Percentiles rank a stretch among this genome's conserved stretches.
phyloP scores from a whole-genome alignment of 768 basidiomycete genomes.

The Suillus paluster region DNA sequence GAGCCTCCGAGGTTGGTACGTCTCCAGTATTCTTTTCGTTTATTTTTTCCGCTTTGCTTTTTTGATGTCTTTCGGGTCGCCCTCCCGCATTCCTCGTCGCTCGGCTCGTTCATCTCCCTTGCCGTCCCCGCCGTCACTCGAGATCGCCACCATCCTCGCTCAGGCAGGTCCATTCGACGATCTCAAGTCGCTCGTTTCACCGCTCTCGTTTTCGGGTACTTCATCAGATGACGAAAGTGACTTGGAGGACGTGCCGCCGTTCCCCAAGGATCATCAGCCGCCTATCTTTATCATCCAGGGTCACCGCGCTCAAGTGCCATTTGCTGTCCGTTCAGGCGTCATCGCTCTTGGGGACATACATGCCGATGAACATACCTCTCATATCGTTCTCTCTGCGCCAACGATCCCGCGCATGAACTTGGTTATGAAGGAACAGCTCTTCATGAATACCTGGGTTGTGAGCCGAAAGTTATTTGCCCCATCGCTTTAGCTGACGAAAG shows the following conservation, averaged over 20 bases:
- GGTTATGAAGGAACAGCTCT: constrained; percentile 39
- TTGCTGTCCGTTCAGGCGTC: constrained; percentile 24
- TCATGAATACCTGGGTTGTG: constrained; percentile 40
- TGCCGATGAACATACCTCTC: constrained; percentile 20
- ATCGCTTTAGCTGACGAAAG: constrained; percentile 14
- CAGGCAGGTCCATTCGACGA: constrained; percentile 8
- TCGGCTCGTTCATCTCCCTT: constrained; percentile 19
- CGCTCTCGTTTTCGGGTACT: not conserved
- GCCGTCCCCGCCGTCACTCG: constrained; percentile 20
- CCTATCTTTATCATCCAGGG: constrained; percentile 31
- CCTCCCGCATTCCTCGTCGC: constrained; percentile 15
- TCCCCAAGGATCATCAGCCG: constrained; percentile 31
- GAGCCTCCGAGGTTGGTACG: not conserved
- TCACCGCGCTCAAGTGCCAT: constrained; percentile 27
- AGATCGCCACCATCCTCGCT: constrained; percentile 28
- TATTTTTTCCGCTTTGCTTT: not conserved
- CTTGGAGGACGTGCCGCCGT: constrained; percentile 33
- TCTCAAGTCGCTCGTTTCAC: not conserved
- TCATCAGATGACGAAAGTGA: constrained; percentile 14
- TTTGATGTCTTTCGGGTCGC: not conserved
- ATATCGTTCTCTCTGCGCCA: constrained; percentile 31
- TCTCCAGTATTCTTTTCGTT: not conserved
- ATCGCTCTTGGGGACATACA: constrained; percentile 24
- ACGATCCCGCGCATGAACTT: constrained; percentile 41
- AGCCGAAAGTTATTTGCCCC: constrained; percentile 16